Evolutionary conservation across 495 filamentous ascomycete genomes (phyloP).

Genomic region (Penicillium steckii): DNA sequence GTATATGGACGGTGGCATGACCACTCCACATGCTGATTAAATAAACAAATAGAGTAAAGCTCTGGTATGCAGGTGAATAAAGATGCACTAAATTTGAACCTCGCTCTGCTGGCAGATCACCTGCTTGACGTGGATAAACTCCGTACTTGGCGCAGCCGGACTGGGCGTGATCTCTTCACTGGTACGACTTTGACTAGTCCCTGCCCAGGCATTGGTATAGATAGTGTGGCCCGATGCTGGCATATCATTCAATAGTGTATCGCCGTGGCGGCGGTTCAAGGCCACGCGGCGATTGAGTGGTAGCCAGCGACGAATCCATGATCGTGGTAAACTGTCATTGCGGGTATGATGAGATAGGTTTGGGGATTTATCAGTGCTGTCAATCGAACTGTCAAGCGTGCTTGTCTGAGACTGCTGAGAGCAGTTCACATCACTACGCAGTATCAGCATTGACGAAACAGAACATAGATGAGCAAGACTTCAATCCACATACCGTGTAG

Average conservation of each 20-base stretch:
- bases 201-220: conserved; percentile 41
- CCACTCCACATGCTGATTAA: too few species aligned
- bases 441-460: neutral
- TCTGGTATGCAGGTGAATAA: too few species aligned
- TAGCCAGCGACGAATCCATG: neutral
- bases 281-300: conserved; percentile 11
- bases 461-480: neutral
- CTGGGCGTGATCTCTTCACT: conserved; percentile 22
- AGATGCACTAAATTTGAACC: conserved; percentile 14
- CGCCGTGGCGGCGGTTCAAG: conserved; percentile 5
- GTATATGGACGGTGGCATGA: too few species aligned
- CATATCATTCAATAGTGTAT: conserved; percentile 17
- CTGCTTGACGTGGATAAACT: conserved; percentile 39
- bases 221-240: conserved; percentile 26
- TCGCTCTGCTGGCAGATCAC: conserved; percentile 42
- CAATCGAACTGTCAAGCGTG: neutral
- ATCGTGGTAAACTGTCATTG: neutral
- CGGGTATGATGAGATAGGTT: neutral
- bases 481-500: conserved; percentile 14
- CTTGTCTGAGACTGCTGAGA: conserved; percentile 1
- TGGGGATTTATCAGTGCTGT: neutral
- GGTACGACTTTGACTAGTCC: conserved; percentile 18
- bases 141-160: conserved; percentile 6
- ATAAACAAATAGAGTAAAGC: too few species aligned
- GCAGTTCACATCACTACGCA: neutral